Base-by-base conservation (phyloP, 345 rosid species). In the Euphorbia peplus region DNA sequence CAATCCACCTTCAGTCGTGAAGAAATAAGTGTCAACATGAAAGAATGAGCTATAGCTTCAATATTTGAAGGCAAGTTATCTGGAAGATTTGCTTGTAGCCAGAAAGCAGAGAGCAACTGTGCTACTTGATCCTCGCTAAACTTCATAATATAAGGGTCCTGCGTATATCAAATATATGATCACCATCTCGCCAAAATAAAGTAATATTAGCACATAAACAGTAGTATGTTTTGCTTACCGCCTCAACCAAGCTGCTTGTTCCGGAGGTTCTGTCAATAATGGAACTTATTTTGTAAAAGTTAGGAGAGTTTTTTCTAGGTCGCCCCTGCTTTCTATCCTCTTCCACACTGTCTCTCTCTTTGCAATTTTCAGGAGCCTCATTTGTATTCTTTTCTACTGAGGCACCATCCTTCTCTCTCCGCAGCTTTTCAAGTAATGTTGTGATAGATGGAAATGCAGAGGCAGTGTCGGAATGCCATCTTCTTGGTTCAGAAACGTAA, bases 41-140 rank as follows among this genome's bases (percentile, higher is more conserved):
- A 86, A 68, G 98, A 95, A 82, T 87, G 98, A 73, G 92, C 90
- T 76, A 95, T 88, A 63, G 98, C 96, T 84, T 90, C 98, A 70
- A 92, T 56, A 81, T 87, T 90, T 66, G 93, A 83, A 73, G 99
- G 98, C 73, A 74, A 70, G 74, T 85, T 90, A 75, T 95, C 95
- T 0, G 95, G 85, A 71, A 86, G 84, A 53, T 79, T 76, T 5
- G 90, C 88, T 80, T 91, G 98, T 54, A 86, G 76, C 98, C 99
- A 91, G 76, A 90, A 87, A 58, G 92, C 88, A 64, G 98, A 95
- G 47, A 91, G 81, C 80, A 95, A 74, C 61, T 86, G 98, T 74
- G 90, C 75, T 4, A 91, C 83, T 83, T 95, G 98, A 81, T 95
- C 99, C 80, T 95, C 99, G 2, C 66, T 88, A 35, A 90, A 78